These are phyloP conservation scores for Lachnellula subtilissima DNA, from an alignment of 2,329 filamentous ascomycete genomes.

Conservation along the genomic window DNA sequence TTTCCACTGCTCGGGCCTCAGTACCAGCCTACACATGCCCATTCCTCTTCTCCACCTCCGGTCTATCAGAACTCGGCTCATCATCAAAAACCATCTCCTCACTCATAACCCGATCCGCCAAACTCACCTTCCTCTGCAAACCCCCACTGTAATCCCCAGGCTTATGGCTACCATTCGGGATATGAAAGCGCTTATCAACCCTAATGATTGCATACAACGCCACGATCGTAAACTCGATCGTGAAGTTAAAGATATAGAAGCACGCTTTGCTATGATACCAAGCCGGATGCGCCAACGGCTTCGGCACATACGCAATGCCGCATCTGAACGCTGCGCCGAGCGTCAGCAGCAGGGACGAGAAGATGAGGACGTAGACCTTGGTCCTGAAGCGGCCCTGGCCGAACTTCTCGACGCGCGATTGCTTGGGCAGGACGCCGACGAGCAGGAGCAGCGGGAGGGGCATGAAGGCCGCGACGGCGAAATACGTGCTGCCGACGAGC, in stretches of 20 bases:
- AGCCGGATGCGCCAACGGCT: conserved; percentile 49
- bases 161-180: conserved; percentile 64
- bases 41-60: not conserved
- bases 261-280: conserved; percentile 67
- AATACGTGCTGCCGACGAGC: conserved; percentile 55
- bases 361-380: conserved; percentile 62
- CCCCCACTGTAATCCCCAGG: conserved; percentile 41
- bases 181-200: conserved; percentile 70
- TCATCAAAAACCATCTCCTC: conserved; percentile 17
- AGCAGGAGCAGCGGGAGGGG: conserved; percentile 53
- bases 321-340: conserved; percentile 67
- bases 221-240: conserved; percentile 66
- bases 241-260: conserved; percentile 79
- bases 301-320: conserved; percentile 41
- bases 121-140: conserved; percentile 1
- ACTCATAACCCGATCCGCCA: conserved; percentile 8
- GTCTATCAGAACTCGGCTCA: not conserved
- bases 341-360: conserved; percentile 54
- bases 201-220: conserved; percentile 60
- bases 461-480: conserved; percentile 62
- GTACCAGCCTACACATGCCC: not conserved
- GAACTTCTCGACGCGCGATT: conserved; percentile 50
- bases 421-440: conserved; percentile 43
- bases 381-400: conserved; percentile 61
- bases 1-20: too few relatives aligned